Percentiles rank a stretch among this genome's conserved stretches.
Evolutionary conservation across 768 basidiomycete species (phyloP).

Genomic region (Butyriboletus loyo): DNA sequence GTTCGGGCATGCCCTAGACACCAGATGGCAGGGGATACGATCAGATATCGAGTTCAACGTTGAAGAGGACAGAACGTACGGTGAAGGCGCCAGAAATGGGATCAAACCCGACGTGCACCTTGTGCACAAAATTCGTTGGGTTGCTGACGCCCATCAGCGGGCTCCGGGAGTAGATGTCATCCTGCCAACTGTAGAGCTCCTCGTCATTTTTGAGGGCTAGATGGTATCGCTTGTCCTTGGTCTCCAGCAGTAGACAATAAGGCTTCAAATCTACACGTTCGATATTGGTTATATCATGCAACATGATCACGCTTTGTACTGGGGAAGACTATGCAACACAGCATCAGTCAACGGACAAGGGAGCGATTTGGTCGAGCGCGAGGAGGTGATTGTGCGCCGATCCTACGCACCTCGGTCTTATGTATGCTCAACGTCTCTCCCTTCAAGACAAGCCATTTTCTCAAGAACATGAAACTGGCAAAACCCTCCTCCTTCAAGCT

Average conservation of each 20-base stretch:
- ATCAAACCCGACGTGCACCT: slow-evolving; percentile 98
- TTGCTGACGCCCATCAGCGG: slow-evolving; percentile 91
- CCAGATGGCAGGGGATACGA: background rate
- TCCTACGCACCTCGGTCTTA: slow-evolving; percentile 79
- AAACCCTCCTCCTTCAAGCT: slow-evolving; percentile 94
- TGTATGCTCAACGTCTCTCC: slow-evolving; percentile 78
- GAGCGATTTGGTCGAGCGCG: background rate
- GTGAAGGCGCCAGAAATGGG: slow-evolving; percentile 93
- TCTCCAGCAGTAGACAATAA: slow-evolving; percentile 86
- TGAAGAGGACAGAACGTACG: slow-evolving; percentile 42
- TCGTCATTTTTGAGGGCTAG: slow-evolving; percentile 89
- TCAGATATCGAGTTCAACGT: background rate
- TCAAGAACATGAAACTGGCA: slow-evolving; percentile 86
- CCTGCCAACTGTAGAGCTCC: slow-evolving; percentile 98
- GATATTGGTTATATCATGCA: slow-evolving; percentile 81
- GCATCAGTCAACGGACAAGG: slow-evolving; percentile 2
- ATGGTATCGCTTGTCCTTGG: slow-evolving; percentile 77
- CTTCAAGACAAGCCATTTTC: slow-evolving; percentile 85
- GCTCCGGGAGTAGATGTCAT: slow-evolving; percentile 90
- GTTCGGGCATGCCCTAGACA: slow-evolving; percentile 86
- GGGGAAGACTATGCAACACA: slow-evolving; percentile 42
- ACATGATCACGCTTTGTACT: slow-evolving; percentile 57
- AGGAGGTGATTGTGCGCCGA: background rate
- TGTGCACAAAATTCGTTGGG: slow-evolving; percentile 97
- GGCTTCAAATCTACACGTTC: slow-evolving; percentile 93